phyloP scores from a whole-genome alignment of 2,329 filamentous ascomycete genomes.

The Huntiella moniliformis region DNA sequence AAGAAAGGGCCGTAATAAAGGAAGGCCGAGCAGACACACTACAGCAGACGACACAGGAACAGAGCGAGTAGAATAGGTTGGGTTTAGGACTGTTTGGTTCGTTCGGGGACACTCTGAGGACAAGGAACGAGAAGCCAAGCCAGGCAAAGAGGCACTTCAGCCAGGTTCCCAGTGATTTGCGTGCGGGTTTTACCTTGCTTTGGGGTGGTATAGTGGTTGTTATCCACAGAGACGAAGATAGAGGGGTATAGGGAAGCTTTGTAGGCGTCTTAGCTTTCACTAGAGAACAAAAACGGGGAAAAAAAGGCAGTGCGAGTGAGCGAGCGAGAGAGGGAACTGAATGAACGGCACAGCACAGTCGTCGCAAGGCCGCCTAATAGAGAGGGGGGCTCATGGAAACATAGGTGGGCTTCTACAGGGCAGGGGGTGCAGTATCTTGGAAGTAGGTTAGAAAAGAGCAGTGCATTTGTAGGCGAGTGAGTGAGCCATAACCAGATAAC shows the following conservation, averaged over 20 bases:
- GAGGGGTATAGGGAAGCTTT: neutral
- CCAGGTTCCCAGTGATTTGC: too few relatives aligned
- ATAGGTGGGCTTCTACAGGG: too few relatives aligned
- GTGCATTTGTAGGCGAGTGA: too few relatives aligned
- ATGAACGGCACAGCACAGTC: neutral
- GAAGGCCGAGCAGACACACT: constrained; percentile 13
- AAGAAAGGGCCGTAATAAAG: constrained; percentile 14
- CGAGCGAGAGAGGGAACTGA: neutral
- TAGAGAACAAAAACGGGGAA: neutral
- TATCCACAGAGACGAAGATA: neutral
- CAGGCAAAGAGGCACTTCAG: neutral
- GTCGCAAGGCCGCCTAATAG: neutral
- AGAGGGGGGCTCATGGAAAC: too few relatives aligned
- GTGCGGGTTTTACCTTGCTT: too few relatives aligned
- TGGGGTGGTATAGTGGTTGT: too few relatives aligned
- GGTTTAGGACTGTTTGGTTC: neutral
- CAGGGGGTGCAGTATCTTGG: too few relatives aligned
- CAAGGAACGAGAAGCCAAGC: neutral
- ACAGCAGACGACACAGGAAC: constrained; percentile 10
- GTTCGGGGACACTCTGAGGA: neutral
- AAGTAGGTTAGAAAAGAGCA: too few relatives aligned
- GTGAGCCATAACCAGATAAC: too few relatives aligned
- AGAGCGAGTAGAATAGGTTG: constrained; percentile 3
- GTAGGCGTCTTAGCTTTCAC: neutral
- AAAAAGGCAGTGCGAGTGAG: neutral